Base-by-base conservation (phyloP, 2,329 filamentous ascomycete species). In the Aspergillus brasiliensis region DNA sequence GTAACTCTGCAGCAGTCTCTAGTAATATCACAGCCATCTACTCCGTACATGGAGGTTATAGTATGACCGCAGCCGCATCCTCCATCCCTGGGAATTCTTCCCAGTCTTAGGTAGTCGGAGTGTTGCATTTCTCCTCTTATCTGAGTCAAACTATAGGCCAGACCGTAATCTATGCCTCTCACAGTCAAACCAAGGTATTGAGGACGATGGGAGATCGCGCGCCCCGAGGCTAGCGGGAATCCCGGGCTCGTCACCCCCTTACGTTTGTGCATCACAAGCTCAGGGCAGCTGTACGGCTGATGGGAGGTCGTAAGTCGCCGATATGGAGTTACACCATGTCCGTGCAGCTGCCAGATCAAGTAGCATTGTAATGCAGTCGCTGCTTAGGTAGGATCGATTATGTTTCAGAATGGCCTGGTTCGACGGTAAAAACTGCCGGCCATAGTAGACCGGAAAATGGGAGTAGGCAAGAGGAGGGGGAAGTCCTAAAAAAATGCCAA, bases 381-480 rank as follows among this genome's bases (percentile, higher is more conserved):
- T 27, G 46, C n/a, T 34, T 42, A n/a, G 51, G 21, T 44, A 52
- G 13, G 21, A 53, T 46, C 19, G 40, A 54, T 49, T 21, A 37
- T 46, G 53, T 44, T 49, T 48, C 49, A 23, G 37, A 46, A 55
- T 23, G 37, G 54, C 56, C 46, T 51, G 58, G 52, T 62, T 62
- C 52, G 60, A 61, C 52, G 58, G 56, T 28, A 46, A 49, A 57
- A 59, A 57, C 62, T 61, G 40, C 62, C 49, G 56, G 57, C 48
- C 51, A 47, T 31, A 31, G 31, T 21, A 47, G 19, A 37, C n/a
- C 42, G 8, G 46, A 27, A 31, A 17, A 49, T 31, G 46, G 25
- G 23, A 25, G 13, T 48, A 2, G 5, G 31, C n/a, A 34, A 11
- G 31, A 34, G 31, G 31, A 34, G 31, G 31, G 28, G 31, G 31